A percentile compares a stretch with the other conserved stretches of the same genome.
These are phyloP conservation scores for Elaeis guineensis DNA, from an alignment of 176 grass and related monocot species.

Conservation along the genomic window DNA sequence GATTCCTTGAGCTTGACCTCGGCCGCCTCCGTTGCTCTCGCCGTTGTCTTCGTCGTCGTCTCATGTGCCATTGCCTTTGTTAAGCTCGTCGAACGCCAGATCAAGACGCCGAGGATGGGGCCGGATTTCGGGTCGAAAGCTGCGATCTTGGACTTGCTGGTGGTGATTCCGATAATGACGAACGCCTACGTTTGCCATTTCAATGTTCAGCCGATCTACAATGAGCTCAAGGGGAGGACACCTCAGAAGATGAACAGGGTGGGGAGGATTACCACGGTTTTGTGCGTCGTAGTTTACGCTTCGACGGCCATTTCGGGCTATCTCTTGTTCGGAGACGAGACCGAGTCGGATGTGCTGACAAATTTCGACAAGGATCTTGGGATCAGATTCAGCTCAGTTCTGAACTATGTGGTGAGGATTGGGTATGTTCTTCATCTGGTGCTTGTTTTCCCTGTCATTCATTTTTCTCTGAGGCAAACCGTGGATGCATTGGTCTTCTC, in stretches of 20 bases:
- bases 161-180: constrained; percentile 96
- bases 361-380: constrained; percentile 96
- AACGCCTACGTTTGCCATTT: constrained; percentile 93
- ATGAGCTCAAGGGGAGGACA: constrained; percentile 81
- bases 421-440: constrained; percentile 89
- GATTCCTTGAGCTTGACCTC: constrained; percentile 88
- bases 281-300: constrained; percentile 68
- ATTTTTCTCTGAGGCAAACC: constrained; percentile 92
- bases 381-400: constrained; percentile 70
- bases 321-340: constrained; percentile 77
- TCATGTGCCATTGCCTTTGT: constrained; percentile 60
- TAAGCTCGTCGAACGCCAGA: constrained; percentile 60
- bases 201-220: constrained; percentile 93
- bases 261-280: constrained; percentile 54
- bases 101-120: constrained; percentile 54
- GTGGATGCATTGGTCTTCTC: constrained; percentile 69
- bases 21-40: constrained; percentile 67
- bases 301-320: constrained; percentile 79
- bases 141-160: constrained; percentile 69
- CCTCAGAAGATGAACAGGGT: constrained; percentile 77
- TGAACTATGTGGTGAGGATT: constrained; percentile 92
- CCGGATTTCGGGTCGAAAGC: constrained; percentile 66
- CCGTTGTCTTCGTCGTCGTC: constrained; percentile 69
- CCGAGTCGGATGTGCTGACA: constrained; percentile 78
- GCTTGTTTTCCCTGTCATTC: constrained; percentile 87